These are phyloP conservation scores for Austropuccinia psidii DNA, from an alignment of 1,284 basidiomycete species.

Conservation along the genomic window DNA sequence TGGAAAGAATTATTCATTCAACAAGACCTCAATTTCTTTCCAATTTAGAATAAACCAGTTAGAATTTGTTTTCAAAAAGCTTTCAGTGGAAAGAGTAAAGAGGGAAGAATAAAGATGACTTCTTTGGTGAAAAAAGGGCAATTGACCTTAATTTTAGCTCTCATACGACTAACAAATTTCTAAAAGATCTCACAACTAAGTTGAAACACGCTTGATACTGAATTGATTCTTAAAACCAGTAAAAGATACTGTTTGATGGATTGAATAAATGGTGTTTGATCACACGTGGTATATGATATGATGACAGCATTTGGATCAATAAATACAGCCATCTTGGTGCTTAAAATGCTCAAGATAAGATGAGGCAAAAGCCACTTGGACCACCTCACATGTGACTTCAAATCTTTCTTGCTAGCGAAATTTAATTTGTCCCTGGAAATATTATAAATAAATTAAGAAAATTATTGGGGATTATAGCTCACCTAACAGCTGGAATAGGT, in stretches of 20 bases:
- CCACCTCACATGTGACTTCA: conserved; percentile 89
- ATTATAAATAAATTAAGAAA: conserved; percentile 15
- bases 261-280: conserved; percentile 78
- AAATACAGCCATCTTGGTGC: conserved; percentile 81
- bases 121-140: too few species aligned
- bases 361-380: conserved; percentile 87
- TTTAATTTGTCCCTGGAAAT: background rate
- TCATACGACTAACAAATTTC: conserved; percentile 84
- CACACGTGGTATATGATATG: conserved; percentile 73
- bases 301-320: conserved; percentile 76
- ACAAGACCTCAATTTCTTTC: conserved; percentile 98
- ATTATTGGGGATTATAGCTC: conserved; percentile 16
- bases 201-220: conserved; percentile 95
- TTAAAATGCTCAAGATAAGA: conserved; percentile 81
- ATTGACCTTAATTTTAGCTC: conserved; percentile 93
- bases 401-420: conserved; percentile 75
- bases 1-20: conserved; percentile 98
- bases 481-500: conserved; percentile 84
- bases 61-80: background rate
- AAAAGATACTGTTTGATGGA: conserved; percentile 93
- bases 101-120: background rate
- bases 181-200: conserved; percentile 98
- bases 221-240: conserved; percentile 81
- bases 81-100: background rate
- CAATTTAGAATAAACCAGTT: conserved; percentile 47